phyloP scores from a whole-genome alignment of 371 early-diverging fungal species.

The Rhizopus delemar region DNA sequence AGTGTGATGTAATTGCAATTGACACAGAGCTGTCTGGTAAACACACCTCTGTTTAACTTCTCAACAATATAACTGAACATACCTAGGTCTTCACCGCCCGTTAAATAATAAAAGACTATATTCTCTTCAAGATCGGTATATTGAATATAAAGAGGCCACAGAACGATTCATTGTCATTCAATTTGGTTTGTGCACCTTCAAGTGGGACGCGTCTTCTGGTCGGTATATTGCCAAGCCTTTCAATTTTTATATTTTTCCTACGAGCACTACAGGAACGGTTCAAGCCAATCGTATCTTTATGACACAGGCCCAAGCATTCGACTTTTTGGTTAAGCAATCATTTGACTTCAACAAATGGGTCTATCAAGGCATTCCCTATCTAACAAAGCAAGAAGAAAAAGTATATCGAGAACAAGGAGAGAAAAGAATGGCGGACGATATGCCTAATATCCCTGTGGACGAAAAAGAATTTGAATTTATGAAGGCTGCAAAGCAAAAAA shows the following conservation, averaged over 20 bases:
- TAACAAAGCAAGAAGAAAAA: conserved; percentile 69
- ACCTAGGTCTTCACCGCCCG: conserved; percentile 45
- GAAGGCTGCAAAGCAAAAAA: conserved; percentile 38
- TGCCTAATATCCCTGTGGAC: conserved; percentile 65
- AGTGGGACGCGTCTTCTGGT: conserved; percentile 58
- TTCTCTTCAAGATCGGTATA: conserved; percentile 63
- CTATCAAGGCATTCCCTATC: conserved; percentile 75
- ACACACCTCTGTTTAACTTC: background rate
- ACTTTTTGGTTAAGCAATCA: conserved; percentile 72
- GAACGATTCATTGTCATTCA: conserved; percentile 69
- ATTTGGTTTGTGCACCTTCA: conserved; percentile 81
- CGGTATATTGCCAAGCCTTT: conserved; percentile 80
- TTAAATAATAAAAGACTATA: conserved; percentile 44
- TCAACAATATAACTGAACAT: background rate
- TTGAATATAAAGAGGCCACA: conserved; percentile 61
- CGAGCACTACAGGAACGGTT: conserved; percentile 56
- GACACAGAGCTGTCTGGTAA: conserved; percentile 87
- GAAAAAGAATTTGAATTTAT: conserved; percentile 61
- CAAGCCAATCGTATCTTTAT: conserved; percentile 67
- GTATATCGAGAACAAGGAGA: conserved; percentile 45
- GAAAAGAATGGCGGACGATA: conserved; percentile 48
- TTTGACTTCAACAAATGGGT: conserved; percentile 89
- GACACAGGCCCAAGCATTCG: conserved; percentile 72
- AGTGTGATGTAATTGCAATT: conserved; percentile 79
- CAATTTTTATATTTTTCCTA: conserved; percentile 89